Base-by-base conservation (phyloP, 805 yeast species). In the Candida methanosorbosa region DNA sequence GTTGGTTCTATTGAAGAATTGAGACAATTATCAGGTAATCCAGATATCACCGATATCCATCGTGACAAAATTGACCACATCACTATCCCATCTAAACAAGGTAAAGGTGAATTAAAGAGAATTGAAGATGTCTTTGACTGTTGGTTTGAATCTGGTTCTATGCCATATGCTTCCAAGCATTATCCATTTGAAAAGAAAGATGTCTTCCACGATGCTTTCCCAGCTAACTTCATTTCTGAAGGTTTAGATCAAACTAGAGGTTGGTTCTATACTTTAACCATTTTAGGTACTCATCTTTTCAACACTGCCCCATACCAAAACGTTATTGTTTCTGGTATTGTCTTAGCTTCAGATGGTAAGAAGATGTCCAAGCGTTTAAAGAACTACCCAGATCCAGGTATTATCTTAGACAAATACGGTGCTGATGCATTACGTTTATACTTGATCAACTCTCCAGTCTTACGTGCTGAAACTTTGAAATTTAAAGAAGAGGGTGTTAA, bases 161-260 rank as follows among this genome's bases (percentile, higher is more conserved):
- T 92, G 99, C 98, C 99, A 42, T 92, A 81, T 50, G 97, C 97
- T 36, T 82, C 95, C 27, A 80, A 82, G 57, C 99, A 92, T 61
- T 92, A 88, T 58, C 99, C 99, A 46, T 92, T 92, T 59, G 96
- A 90, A 64, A 74, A 75, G 55, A 63, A 75, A 56, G 87, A 84
- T 13, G 59, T 59, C 32, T 90, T 90, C 65, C 54, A 65, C 25
- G 57, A 72, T 38, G 73, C 83, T 32, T 94, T 85, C 79, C 98
- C 98, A 31, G 99, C 95, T 30, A 90, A 92, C 62, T 92, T 92
- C 64, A 92, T 92, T 52, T 81, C 96, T 40, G 99, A 92, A 71
- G 99, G 99, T 66, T 75, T 92, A 50, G 99, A 92, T 66, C 99
- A 92, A 70, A 92, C 99, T 39, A 85, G 99, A 76, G 99, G 99